Conservation (phyloP, 495 filamentous ascomycete species). For the Aspergillus incahuasiensis region DNA sequence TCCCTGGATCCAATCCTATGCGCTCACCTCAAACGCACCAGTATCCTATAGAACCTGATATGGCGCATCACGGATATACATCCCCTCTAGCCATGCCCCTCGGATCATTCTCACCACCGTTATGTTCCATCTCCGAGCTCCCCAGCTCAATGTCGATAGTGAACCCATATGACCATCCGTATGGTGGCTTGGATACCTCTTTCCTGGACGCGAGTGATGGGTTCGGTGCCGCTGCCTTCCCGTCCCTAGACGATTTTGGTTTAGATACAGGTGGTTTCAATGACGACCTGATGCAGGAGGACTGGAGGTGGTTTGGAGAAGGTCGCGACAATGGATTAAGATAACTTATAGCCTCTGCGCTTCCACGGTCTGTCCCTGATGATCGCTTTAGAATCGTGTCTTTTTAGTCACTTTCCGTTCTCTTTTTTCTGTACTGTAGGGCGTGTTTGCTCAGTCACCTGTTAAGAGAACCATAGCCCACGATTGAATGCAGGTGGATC, state of each 20-base stretch:
- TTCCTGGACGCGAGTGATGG: slow-evolving; percentile 3
- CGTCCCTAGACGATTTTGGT: slow-evolving; percentile 16
- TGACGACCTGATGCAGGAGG: slow-evolving; percentile 9
- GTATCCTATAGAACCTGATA: background rate
- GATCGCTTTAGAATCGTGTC: no score
- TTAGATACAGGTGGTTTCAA: slow-evolving; percentile 5
- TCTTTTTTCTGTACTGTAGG: background rate
- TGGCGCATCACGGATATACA: background rate
- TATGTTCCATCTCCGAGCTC: slow-evolving; percentile 13
- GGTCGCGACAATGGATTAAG: slow-evolving; percentile 1
- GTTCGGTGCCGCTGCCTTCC: slow-evolving; percentile 4
- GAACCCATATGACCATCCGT: slow-evolving; percentile 12
- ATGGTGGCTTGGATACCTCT: background rate
- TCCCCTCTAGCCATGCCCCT: slow-evolving; percentile 1
- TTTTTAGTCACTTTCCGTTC: background rate
- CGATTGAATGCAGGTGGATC: no score
- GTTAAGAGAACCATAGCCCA: no score
- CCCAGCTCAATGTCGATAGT: slow-evolving; percentile 15
- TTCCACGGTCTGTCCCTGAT: no score
- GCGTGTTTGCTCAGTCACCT: no score
- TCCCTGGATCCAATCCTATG: background rate
- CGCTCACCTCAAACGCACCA: slow-evolving; percentile 3
- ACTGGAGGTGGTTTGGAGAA: slow-evolving; percentile 21
- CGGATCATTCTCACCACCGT: slow-evolving; percentile 7
- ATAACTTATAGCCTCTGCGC: background rate